phyloP scores from a whole-genome alignment of 768 basidiomycete genomes.

The Tylopilus vinaceipallidus region DNA sequence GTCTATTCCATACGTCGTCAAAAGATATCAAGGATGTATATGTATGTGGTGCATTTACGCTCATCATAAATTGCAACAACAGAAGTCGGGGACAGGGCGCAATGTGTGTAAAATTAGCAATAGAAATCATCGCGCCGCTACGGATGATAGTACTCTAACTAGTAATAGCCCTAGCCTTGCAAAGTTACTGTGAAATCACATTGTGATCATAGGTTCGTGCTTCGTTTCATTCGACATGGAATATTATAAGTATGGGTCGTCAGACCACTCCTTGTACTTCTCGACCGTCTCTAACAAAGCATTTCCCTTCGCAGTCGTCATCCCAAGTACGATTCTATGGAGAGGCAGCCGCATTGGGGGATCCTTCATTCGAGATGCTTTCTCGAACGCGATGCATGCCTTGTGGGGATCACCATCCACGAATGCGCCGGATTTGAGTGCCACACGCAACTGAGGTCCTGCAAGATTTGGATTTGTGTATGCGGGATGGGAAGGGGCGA shows the following conservation, averaged over 20 bases:
- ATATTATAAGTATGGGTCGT: constrained; percentile 18
- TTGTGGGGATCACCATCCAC: constrained; percentile 20
- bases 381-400: constrained; percentile 21
- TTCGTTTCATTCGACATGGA: no score
- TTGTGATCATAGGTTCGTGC: no score
- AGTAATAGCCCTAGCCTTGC: no score
- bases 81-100: no score
- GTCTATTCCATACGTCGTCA: no score
- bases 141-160: no score
- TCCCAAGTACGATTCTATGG: constrained; percentile 4
- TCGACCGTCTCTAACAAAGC: constrained; percentile 10
- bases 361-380: constrained; percentile 15
- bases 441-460: constrained; percentile 6
- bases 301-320: constrained; percentile 12
- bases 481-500: constrained; percentile 12
- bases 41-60: no score
- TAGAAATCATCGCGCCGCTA: no score
- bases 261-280: constrained; percentile 25
- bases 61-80: no score
- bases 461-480: constrained; percentile 14
- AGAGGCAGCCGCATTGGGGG: constrained; percentile 23
- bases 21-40: no score
- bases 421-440: neutral
- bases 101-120: no score
- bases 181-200: no score